Base-by-base conservation (phyloP, 257 asterid genomes). In the Nicotiana tomentosiformis region DNA sequence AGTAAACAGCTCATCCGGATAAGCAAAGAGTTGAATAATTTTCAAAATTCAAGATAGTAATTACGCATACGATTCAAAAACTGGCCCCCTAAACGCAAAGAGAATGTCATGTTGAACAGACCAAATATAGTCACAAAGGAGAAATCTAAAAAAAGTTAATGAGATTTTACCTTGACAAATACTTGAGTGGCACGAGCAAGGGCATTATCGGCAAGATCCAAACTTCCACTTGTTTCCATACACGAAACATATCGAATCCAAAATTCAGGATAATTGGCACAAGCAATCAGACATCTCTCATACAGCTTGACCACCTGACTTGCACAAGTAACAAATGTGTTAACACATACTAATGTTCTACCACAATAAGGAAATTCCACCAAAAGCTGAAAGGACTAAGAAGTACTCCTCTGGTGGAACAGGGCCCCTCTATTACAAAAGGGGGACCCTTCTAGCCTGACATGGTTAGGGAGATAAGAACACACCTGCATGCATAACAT, bases 401-500 rank as follows among this genome's bases (percentile, higher is more conserved):
- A 77, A 90, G 90, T 93, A 94, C 97, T 90, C 97, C 91, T 84
- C 89, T 87, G 92, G 91, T 84, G 94, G 90, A 96, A 91, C 92
- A 90, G 93, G 91, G 93, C 97, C 99, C 98, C 94, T 92, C 94
- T 90, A 88, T 86, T 89, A 89, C 70, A 86, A 86, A 87, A 82
- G 87, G 93, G 97, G 98, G 96, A 89, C 92, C 97, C 91, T 91
- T 97, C 97, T 90, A 85, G 96, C 91, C 93, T 89, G 97, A 92
- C 91, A 96, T 92, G 96, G 93, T 96, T 94, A 96, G 94, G 98
- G 92, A 93, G 98, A 91, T 90, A 94, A 96, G 94, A 88, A 91
- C 92, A 92, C 93, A 94, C 99, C 99, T 96, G 99, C 99, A 94
- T 94, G 92, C 93, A 93, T 96, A 96, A 93, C 97, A 92, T 93